phyloP scores from a whole-genome alignment of 768 basidiomycete genomes.

The Punctularia strigosozonata region DNA sequence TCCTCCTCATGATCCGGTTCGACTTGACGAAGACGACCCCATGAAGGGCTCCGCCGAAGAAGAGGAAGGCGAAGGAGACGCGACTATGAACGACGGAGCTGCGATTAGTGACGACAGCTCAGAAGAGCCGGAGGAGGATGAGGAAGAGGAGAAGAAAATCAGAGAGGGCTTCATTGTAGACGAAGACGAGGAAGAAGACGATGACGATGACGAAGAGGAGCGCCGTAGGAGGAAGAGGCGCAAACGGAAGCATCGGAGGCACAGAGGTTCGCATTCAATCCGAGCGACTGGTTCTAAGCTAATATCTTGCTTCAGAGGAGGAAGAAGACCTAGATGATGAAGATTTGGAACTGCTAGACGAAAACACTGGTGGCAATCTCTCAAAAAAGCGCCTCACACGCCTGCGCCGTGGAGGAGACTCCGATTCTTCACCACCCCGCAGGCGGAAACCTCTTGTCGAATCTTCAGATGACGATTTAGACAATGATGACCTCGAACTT shows the following conservation, averaged over 20 bases:
- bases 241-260: conserved; percentile 50
- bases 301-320: conserved; percentile 31
- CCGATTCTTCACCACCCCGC: conserved; percentile 48
- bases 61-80: conserved; percentile 42
- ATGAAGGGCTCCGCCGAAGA: conserved; percentile 39
- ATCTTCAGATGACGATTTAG: conserved; percentile 71
- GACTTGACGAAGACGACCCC: conserved; percentile 39
- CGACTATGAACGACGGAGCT: conserved; percentile 39
- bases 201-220: conserved; percentile 46
- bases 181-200: conserved; percentile 80
- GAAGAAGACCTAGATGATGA: conserved; percentile 67
- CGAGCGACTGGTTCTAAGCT: conserved; percentile 3
- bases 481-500: conserved; percentile 37
- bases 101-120: conserved; percentile 64
- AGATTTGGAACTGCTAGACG: conserved; percentile 72
- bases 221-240: conserved; percentile 52
- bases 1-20: conserved; percentile 25
- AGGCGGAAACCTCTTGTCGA: conserved; percentile 48
- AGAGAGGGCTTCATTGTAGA: conserved; percentile 89
- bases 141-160: conserved; percentile 72
- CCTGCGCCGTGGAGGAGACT: conserved; percentile 62
- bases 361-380: conserved; percentile 78
- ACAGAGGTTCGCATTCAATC: conserved; percentile 25
- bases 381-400: conserved; percentile 59
- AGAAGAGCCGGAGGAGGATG: conserved; percentile 84